phyloP scores from a whole-genome alignment of 148 eudicot genomes.

The Rhododendron molle region DNA sequence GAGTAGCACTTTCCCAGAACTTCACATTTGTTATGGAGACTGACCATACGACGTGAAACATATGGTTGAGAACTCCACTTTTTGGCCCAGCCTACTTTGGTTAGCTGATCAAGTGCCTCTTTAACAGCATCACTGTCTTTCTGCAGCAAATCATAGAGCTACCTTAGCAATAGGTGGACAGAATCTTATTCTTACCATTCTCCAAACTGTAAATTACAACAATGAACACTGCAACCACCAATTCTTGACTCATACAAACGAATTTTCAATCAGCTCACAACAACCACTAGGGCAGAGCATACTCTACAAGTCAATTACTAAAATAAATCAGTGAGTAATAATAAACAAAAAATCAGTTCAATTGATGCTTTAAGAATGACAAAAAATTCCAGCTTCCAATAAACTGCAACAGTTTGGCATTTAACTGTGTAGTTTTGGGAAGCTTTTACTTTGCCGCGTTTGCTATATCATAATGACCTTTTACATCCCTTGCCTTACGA shows the following conservation, averaged over 20 bases:
- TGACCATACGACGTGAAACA: conserved; percentile 81
- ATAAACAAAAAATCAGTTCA: neutral
- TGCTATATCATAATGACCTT: neutral
- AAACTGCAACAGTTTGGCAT: neutral
- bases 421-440: neutral
- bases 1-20: conserved; percentile 16
- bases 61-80: conserved; percentile 96
- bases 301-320: neutral
- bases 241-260: neutral
- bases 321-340: neutral
- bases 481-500: neutral
- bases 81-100: conserved; percentile 86
- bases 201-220: neutral
- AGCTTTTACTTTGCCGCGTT: neutral
- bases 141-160: conserved; percentile 37
- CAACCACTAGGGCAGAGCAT: neutral
- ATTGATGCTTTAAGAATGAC: neutral
- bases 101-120: conserved; percentile 83
- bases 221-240: neutral
- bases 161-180: neutral
- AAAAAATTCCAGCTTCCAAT: neutral
- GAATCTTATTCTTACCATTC: neutral
- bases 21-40: conserved; percentile 23
- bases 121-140: conserved; percentile 89
- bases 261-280: neutral